Conservation (phyloP, 2,329 filamentous ascomycete genomes). For the Alternaria metachromatica region DNA sequence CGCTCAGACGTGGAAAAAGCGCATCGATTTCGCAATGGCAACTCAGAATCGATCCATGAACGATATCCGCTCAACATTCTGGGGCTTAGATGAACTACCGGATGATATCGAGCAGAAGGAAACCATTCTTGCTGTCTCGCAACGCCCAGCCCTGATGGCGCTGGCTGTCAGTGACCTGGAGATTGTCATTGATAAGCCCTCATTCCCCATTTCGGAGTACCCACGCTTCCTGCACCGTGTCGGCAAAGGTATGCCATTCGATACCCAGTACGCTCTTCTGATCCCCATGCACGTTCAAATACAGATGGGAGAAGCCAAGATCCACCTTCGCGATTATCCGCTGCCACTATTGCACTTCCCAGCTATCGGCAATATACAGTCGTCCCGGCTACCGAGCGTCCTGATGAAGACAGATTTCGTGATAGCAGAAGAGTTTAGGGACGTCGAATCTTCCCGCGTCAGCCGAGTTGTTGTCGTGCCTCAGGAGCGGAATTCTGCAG, state of each 20-base stretch:
- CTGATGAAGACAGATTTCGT: constrained; percentile 91
- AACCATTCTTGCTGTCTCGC: constrained; percentile 82
- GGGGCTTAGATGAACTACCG: constrained; percentile 79
- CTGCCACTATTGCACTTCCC: constrained; percentile 91
- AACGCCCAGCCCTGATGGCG: constrained; percentile 82
- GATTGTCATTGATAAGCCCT: constrained; percentile 87
- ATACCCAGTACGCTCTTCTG: constrained; percentile 89
- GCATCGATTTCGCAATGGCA: constrained; percentile 78
- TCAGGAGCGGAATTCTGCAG: constrained; percentile 61
- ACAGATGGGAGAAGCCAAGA: constrained; percentile 85
- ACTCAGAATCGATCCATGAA: constrained; percentile 76
- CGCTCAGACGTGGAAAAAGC: constrained; percentile 87
- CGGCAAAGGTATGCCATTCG: constrained; percentile 94
- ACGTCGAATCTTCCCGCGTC: constrained; percentile 77
- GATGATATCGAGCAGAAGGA: constrained; percentile 85
- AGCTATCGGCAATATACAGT: constrained; percentile 78
- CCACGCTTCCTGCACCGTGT: constrained; percentile 85
- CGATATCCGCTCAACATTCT: constrained; percentile 80
- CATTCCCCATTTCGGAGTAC: constrained; percentile 81
- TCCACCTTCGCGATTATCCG: constrained; percentile 92
- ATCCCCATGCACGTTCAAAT: constrained; percentile 89
- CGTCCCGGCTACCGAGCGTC: constrained; percentile 78
- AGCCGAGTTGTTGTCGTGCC: constrained; percentile 87
- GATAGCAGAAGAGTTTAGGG: constrained; percentile 90
- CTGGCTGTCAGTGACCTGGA: constrained; percentile 84